phyloP scores from a whole-genome alignment of 345 rosid genomes.

The Eucalyptus curtisii region DNA sequence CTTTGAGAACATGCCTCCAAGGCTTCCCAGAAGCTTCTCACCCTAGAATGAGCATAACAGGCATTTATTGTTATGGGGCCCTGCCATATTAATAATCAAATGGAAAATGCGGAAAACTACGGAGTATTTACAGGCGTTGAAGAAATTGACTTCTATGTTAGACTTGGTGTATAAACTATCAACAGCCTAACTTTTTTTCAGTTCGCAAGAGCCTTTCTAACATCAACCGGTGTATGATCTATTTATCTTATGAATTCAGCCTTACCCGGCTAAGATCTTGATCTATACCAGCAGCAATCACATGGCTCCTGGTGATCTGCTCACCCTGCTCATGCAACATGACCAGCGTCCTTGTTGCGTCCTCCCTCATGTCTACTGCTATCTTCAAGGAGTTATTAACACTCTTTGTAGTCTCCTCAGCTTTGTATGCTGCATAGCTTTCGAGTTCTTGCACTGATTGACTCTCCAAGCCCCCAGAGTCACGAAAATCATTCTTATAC shows the following conservation, averaged over 20 bases:
- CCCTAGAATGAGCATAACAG: conserved; percentile 40
- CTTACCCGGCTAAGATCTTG: conserved; percentile 91
- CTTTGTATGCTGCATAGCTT: conserved; percentile 71
- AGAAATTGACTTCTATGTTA: background rate
- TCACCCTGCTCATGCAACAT: conserved; percentile 87
- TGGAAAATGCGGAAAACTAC: background rate
- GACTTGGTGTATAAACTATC: background rate
- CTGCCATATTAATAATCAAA: background rate
- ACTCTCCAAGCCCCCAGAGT: conserved; percentile 76
- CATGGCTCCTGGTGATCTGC: conserved; percentile 71
- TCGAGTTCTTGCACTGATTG: conserved; percentile 91
- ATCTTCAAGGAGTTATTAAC: conserved; percentile 80
- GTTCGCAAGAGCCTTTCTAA: background rate
- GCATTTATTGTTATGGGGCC: background rate
- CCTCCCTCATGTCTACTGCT: conserved; percentile 83
- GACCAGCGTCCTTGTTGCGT: conserved; percentile 67
- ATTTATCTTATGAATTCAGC: background rate
- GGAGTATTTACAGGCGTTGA: background rate
- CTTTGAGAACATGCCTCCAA: conserved; percentile 83
- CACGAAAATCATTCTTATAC: conserved; percentile 74
- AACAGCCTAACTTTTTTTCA: background rate
- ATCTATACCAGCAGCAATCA: conserved; percentile 64
- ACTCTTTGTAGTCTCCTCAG: conserved; percentile 83
- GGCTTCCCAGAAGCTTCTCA: conserved; percentile 92
- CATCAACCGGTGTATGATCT: background rate